These are phyloP conservation scores for Suhomyces prunicola DNA, from an alignment of 805 yeast species.

Conservation along the genomic window DNA sequence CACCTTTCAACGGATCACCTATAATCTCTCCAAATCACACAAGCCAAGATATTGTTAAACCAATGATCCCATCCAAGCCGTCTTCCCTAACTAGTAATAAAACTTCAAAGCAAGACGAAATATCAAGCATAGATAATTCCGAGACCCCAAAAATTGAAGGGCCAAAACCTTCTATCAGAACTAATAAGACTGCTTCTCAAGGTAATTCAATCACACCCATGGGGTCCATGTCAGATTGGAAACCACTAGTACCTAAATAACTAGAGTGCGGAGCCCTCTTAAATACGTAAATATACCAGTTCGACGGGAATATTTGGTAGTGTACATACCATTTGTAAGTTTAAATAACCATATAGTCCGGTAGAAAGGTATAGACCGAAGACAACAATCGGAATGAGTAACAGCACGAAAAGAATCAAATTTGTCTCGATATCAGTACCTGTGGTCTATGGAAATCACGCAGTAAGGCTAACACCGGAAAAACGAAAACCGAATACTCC, in stretches of 20 bases:
- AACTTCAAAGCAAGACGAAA: conserved; percentile 4
- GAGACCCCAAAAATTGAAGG: not conserved
- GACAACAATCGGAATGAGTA: conserved; percentile 7
- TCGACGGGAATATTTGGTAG: not conserved
- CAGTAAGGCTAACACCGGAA: conserved; percentile 56
- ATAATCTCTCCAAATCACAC: not conserved
- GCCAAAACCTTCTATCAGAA: conserved; percentile 8
- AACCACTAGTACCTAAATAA: conserved; percentile 48
- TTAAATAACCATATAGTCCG: not conserved
- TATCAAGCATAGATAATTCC: not conserved
- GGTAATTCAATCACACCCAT: conserved; percentile 1
- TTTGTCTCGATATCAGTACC: conserved; percentile 66
- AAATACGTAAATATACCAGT: not conserved
- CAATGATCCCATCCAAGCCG: conserved; percentile 39
- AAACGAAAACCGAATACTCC: conserved; percentile 59
- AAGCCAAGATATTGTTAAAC: conserved; percentile 14
- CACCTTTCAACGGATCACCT: conserved; percentile 16
- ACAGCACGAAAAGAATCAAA: conserved; percentile 19
- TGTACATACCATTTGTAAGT: not conserved
- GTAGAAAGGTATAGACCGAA: not conserved
- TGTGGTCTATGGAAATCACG: conserved; percentile 76
- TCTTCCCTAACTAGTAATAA: conserved; percentile 22
- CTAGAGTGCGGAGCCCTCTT: not conserved
- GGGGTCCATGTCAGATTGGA: conserved; percentile 45
- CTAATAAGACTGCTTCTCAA: not conserved